A percentile compares a stretch with the other conserved stretches of the same genome.
Evolutionary conservation across 2,329 filamentous ascomycete genomes (phyloP).

Genomic region (Ophiostoma angusticollis): DNA sequence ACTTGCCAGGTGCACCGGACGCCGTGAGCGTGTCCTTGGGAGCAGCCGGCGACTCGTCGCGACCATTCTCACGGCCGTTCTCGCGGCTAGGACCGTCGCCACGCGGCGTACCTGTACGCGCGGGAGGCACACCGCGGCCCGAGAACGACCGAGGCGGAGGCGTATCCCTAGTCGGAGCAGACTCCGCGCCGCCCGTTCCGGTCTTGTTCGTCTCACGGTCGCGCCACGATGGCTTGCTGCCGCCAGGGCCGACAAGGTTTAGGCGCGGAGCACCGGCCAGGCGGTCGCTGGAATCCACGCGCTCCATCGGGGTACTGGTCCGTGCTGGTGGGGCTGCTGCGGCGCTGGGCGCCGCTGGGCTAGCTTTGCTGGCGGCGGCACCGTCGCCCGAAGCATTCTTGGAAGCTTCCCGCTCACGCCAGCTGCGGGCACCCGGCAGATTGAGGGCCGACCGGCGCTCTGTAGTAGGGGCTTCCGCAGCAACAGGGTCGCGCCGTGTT

Average conservation of each 20-base stretch:
- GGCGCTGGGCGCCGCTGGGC: too few relatives aligned
- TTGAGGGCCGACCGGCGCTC: conserved; percentile 47
- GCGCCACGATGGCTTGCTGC: conserved; percentile 43
- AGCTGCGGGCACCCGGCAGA: conserved; percentile 46
- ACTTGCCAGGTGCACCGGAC: conserved; percentile 44
- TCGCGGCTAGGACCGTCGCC: conserved; percentile 5
- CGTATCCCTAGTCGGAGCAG: conserved; percentile 14
- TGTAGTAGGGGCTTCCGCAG: conserved; percentile 29
- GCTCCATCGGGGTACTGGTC: conserved; percentile 23
- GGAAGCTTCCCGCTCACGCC: conserved; percentile 60
- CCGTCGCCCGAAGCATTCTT: conserved; percentile 25
- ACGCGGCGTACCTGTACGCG: conserved; percentile 29
- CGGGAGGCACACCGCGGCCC: conserved; percentile 28
- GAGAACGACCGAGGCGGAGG: conserved; percentile 21
- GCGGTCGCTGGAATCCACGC: conserved; percentile 31
- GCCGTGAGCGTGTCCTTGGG: conserved; percentile 37
- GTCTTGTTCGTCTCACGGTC: conserved; percentile 42
- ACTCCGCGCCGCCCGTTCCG: conserved; percentile 7
- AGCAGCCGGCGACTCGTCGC: conserved; percentile 27
- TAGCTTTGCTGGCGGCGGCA: too few relatives aligned
- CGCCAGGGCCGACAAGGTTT: conserved; percentile 38
- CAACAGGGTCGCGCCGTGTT: conserved; percentile 1
- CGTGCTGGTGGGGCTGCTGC: conserved; percentile 22
- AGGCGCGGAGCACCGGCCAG: conserved; percentile 38
- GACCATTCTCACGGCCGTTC: conserved; percentile 24